Conservation (phyloP, 2,329 filamentous ascomycete genomes). For the Aspergillus piperis region DNA sequence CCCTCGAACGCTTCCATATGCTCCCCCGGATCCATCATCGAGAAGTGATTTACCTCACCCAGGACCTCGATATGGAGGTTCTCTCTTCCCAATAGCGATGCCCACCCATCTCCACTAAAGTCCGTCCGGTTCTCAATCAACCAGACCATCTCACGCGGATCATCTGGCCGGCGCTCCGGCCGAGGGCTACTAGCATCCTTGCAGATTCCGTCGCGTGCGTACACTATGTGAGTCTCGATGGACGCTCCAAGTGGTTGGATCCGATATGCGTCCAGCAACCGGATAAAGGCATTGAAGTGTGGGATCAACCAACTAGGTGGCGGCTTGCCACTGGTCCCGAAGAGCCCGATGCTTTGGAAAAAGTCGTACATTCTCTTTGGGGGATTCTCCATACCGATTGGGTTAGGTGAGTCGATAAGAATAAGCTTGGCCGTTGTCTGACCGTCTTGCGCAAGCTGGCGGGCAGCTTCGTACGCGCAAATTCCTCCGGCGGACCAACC, state of each 20-base stretch:
- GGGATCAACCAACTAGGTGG: constrained; percentile 52
- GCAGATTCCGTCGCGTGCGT: constrained; percentile 51
- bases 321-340: constrained; percentile 47
- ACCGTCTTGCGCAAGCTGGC: constrained; percentile 59
- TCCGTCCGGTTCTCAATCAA: constrained; percentile 50
- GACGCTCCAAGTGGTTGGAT: constrained; percentile 29
- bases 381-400: constrained; percentile 66
- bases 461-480: constrained; percentile 66
- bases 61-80: constrained; percentile 35
- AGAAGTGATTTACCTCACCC: constrained; percentile 36
- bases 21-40: constrained; percentile 24
- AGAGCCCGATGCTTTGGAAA: constrained; percentile 49
- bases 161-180: constrained; percentile 42
- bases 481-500: constrained; percentile 79
- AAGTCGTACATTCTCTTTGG: constrained; percentile 56
- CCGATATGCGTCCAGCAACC: constrained; percentile 48
- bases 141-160: constrained; percentile 52
- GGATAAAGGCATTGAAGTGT: constrained; percentile 53
- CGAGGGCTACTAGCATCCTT: constrained; percentile 33
- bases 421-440: constrained; percentile 62
- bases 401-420: constrained; percentile 67
- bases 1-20: constrained; percentile 3
- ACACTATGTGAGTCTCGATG: constrained; percentile 43
- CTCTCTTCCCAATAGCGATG: constrained; percentile 42
- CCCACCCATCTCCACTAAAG: constrained; percentile 51